Conservation (phyloP, 208 protist genomes). For the Acanthamoeba culbertsoni region DNA sequence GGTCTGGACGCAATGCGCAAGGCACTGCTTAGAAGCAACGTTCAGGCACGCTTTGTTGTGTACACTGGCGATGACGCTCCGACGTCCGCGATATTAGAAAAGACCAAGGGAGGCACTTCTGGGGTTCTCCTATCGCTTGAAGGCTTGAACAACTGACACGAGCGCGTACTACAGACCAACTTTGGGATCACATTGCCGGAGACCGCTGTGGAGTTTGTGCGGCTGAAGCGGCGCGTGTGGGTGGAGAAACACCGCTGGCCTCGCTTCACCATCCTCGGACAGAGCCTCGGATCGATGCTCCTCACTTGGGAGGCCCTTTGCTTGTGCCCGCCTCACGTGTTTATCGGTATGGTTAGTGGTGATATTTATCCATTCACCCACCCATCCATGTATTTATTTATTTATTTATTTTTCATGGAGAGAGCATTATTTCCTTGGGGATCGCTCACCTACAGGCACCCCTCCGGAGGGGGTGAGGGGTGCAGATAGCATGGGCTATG, state of each 20-base stretch:
- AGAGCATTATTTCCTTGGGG: too few species aligned
- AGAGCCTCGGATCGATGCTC: constrained; percentile 86
- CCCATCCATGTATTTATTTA: too few species aligned
- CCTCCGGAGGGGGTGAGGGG: too few species aligned
- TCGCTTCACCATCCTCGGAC: constrained; percentile 90
- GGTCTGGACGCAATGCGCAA: constrained; percentile 74
- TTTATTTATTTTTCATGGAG: too few species aligned
- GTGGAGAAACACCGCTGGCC: constrained; percentile 83
- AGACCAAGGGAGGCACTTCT: not conserved
- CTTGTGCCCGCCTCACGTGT: constrained; percentile 61
- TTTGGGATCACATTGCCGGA: constrained; percentile 3
- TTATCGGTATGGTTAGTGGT: constrained; percentile 55
- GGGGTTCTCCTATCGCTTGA: not conserved
- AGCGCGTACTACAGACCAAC: not conserved
- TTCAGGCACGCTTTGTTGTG: constrained; percentile 50
- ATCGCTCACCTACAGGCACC: too few species aligned
- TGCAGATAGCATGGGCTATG: constrained; percentile 95
- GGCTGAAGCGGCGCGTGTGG: constrained; percentile 77
- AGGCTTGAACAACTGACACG: not conserved
- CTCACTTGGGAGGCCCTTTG: constrained; percentile 86
- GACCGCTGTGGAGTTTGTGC: constrained; percentile 82
- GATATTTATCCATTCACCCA: constrained; percentile 61
- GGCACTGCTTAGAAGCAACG: not conserved
- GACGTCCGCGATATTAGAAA: constrained; percentile 64
- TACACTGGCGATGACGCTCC: constrained; percentile 77